Percentiles rank a stretch among this genome's conserved stretches.
Conservation (phyloP, 495 filamentous ascomycete species). For the Trichoderma parareesei region DNA sequence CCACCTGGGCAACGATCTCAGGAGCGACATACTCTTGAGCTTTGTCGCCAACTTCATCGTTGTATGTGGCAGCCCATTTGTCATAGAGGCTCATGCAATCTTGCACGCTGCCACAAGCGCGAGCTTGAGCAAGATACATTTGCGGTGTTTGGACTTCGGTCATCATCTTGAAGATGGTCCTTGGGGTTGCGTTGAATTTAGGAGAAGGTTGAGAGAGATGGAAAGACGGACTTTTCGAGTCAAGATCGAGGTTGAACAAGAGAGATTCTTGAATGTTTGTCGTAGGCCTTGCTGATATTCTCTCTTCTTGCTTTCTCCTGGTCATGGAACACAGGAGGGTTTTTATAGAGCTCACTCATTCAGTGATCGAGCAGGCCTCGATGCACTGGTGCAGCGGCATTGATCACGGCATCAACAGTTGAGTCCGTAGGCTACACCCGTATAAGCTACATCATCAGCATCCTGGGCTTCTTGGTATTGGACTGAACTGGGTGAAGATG, state of each 20-base stretch:
- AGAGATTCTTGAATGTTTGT: no score
- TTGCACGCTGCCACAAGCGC: neutral
- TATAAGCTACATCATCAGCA: no score
- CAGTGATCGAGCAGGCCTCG: neutral
- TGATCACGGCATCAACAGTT: no score
- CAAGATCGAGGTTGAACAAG: no score
- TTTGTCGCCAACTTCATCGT: constrained; percentile 31
- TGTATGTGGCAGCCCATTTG: constrained; percentile 39
- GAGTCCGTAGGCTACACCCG: no score
- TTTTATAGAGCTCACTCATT: neutral
- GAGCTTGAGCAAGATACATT: constrained; percentile 1
- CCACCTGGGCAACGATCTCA: constrained; percentile 26
- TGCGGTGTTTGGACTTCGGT: neutral
- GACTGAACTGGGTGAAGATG: no score
- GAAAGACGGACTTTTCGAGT: neutral
- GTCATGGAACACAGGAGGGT: neutral
- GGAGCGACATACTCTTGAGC: constrained; percentile 36
- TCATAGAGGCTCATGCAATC: constrained; percentile 28
- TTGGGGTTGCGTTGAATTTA: neutral
- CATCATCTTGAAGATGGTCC: neutral
- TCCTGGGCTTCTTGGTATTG: no score
- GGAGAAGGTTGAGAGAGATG: neutral
- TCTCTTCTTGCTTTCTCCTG: neutral
- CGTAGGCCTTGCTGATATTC: no score
- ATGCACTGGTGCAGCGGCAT: neutral